Base-by-base conservation (phyloP, 768 basidiomycete genomes). In the Coprinopsis cinerea region DNA sequence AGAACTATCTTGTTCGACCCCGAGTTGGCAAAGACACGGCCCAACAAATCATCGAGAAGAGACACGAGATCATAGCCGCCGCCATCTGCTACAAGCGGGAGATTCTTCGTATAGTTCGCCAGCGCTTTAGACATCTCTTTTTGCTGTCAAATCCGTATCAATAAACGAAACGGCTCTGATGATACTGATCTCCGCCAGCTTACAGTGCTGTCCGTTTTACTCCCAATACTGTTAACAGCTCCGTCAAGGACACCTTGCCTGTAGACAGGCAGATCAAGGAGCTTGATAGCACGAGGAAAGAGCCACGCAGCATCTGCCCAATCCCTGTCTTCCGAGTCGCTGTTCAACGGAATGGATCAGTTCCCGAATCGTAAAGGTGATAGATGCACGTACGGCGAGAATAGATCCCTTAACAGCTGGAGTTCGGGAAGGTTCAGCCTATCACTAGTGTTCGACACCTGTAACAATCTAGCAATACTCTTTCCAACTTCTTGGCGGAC, bases 141-240 rank as follows among this genome's bases (percentile, higher is more conserved):
- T 25, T 81, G 81, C 73, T 87, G 85, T 88, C 49, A 53, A 27
- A 28, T 44, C 47, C 20, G 44, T 17, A 13, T 54, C 27, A 56
- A 49, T 51, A 40, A n/a, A n/a, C n/a, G n/a, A n/a, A n/a, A n/a
- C n/a, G n/a, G n/a, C n/a, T n/a, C n/a, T n/a, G n/a, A n/a, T n/a
- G 54, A 46, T 52, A 24, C 24, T 48, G n/a, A 47, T 15, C 17
- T 55, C 28, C 17, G 50, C 34, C 7, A 40, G 67, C 87, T 67
- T 61, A 95, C 94, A 4, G 84, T 90, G 60, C 85, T 88, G 53
- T 88, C 83, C 7, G 91, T 91, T 66, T 82, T 86, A 63, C 88
- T 89, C 28, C 85, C 87, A 30, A 92, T 71, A 60, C 89, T 93
- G 48, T 88, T 70, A 11, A 93, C 74, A 5, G 95, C 61, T 11